phyloP scores from a whole-genome alignment of 2,329 filamentous ascomycete species.

The Colletotrichum gigasporum region DNA sequence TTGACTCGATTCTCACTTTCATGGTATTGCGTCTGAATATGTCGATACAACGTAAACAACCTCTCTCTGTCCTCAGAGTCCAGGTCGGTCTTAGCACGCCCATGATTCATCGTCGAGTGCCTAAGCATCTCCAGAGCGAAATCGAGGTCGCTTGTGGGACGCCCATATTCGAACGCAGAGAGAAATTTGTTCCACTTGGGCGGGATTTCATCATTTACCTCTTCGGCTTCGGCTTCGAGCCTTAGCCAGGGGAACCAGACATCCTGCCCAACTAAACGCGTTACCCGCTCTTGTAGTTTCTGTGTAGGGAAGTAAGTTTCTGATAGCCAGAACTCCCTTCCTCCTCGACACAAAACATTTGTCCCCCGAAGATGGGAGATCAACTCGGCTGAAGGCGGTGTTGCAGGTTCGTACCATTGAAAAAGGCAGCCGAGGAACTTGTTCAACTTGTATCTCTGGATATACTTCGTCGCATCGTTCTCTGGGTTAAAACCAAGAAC shows the following conservation, averaged over 20 bases:
- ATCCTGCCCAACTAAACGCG: neutral
- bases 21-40: neutral
- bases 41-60: neutral
- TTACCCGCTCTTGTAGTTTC: neutral
- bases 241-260: slow-evolving; percentile 18
- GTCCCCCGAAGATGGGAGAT: neutral
- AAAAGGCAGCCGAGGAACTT: slow-evolving; percentile 1
- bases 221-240: neutral
- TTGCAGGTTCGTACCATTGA: neutral
- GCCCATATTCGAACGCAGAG: neutral
- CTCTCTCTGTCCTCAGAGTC: neutral
- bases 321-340: neutral
- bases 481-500: neutral
- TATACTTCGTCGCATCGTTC: neutral
- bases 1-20: neutral
- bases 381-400: neutral
- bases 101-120: neutral
- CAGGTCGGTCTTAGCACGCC: no score
- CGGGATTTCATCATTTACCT: neutral
- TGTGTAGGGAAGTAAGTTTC: neutral
- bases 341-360: neutral
- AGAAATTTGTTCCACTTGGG: slow-evolving; percentile 18
- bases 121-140: slow-evolving; percentile 9
- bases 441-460: neutral
- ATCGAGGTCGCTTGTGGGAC: neutral